phyloP scores from a whole-genome alignment of 768 basidiomycete genomes.

The Symmetrospora coprosmae region DNA sequence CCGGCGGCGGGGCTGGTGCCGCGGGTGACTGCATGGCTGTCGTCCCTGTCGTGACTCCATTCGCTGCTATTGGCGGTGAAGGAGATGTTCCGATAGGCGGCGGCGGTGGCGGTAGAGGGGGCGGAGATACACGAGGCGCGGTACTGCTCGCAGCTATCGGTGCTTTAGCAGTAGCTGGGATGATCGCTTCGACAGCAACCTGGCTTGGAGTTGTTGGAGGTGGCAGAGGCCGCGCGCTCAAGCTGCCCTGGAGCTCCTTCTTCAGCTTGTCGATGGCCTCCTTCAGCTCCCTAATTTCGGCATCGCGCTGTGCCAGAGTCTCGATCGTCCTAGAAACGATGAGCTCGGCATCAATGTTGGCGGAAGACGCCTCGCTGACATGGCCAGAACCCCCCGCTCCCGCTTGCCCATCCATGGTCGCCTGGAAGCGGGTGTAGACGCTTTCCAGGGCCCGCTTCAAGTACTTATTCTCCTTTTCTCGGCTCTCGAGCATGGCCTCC shows the following conservation, averaged over 20 bases:
- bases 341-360: conserved; percentile 47
- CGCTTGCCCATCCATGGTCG: conserved; percentile 36
- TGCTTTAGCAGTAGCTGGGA: background rate
- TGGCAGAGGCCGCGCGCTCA: background rate
- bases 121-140: conserved; percentile 39
- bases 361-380: conserved; percentile 24
- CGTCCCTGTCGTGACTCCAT: too few species aligned
- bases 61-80: too few species aligned
- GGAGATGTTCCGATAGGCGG: background rate
- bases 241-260: conserved; percentile 39
- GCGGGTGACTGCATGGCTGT: too few species aligned
- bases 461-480: conserved; percentile 60
- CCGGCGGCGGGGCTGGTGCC: too few species aligned
- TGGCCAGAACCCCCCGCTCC: conserved; percentile 35
- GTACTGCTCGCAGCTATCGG: background rate
- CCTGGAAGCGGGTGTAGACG: conserved; percentile 63
- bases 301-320: conserved; percentile 53
- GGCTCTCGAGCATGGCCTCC: conserved; percentile 42
- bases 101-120: conserved; percentile 31
- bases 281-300: conserved; percentile 46
- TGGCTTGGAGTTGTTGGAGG: background rate
- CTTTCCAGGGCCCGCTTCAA: conserved; percentile 76
- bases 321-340: conserved; percentile 63
- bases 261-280: conserved; percentile 31
- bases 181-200: background rate